Evolutionary conservation across 352 stramenopile species (phyloP).

Genomic region (Globisporangium okanoganense): DNA sequence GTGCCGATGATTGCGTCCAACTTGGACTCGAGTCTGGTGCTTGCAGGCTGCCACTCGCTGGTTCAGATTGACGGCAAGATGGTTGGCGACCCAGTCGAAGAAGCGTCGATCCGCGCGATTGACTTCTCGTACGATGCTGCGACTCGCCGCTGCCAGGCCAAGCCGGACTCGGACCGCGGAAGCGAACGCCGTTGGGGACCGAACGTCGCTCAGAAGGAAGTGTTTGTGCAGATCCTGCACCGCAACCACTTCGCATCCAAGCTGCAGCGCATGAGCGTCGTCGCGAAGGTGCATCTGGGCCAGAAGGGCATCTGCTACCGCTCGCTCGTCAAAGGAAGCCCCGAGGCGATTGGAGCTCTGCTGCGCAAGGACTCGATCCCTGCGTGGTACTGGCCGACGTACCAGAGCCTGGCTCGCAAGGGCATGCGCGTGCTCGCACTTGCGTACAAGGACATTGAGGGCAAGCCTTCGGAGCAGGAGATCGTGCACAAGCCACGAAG

Average conservation of each 20-base stretch:
- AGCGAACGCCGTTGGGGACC: constrained; percentile 69
- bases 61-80: constrained; percentile 96
- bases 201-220: constrained; percentile 68
- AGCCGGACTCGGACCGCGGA: constrained; percentile 66
- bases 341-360: constrained; percentile 90
- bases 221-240: constrained; percentile 90
- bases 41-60: constrained; percentile 95
- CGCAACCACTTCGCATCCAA: constrained; percentile 95
- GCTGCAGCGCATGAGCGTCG: constrained; percentile 96
- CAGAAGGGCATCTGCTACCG: constrained; percentile 68
- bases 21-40: constrained; percentile 76
- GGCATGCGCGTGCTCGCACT: constrained; percentile 95
- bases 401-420: constrained; percentile 76
- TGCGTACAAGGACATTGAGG: constrained; percentile 91
- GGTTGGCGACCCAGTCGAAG: constrained; percentile 98
- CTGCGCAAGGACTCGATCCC: constrained; percentile 84
- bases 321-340: constrained; percentile 96
- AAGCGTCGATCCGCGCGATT: constrained; percentile 95
- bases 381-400: constrained; percentile 88
- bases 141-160: constrained; percentile 70
- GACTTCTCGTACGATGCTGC: constrained; percentile 87
- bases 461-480: constrained; percentile 59
- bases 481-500: constrained; percentile 79
- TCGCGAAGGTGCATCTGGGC: constrained; percentile 87
- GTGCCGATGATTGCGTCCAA: constrained; percentile 84